phyloP scores from a whole-genome alignment of 2,329 filamentous ascomycete genomes.

The Fusarium tanahbumbuense region DNA sequence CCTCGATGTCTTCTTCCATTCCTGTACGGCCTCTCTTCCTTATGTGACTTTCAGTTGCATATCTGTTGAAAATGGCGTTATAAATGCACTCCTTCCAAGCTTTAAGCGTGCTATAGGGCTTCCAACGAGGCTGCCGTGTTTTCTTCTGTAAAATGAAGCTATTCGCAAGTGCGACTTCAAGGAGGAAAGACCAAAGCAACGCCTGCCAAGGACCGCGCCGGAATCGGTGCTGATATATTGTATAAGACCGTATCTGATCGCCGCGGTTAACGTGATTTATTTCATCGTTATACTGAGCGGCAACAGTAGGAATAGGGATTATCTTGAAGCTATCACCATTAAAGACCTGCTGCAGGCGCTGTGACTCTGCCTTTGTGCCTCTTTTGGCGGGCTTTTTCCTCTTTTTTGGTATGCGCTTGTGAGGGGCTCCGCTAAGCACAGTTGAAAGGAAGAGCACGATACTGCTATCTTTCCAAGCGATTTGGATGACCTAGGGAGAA shows the following conservation, averaged over 20 bases:
- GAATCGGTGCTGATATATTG: not conserved
- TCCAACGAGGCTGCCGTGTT: not conserved
- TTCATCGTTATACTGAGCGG: not conserved
- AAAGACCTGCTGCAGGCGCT: not conserved
- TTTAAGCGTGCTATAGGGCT: not conserved
- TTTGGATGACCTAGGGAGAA: constrained; percentile 16
- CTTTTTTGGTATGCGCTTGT: not conserved
- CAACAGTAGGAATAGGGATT: not conserved
- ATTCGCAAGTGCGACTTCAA: constrained; percentile 22
- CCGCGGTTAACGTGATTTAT: constrained; percentile 1
- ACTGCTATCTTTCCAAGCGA: constrained; percentile 33
- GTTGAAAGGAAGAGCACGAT: constrained; percentile 26
- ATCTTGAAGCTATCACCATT: too few relatives aligned
- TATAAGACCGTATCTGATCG: not conserved
- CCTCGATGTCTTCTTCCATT: not conserved
- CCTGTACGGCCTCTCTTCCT: not conserved
- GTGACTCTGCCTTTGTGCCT: not conserved
- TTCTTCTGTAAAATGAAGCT: constrained; percentile 11
- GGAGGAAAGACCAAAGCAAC: constrained; percentile 27
- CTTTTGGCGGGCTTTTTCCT: not conserved
- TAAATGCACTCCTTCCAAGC: constrained; percentile 9
- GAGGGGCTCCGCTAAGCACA: not conserved
- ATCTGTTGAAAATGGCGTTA: constrained; percentile 14
- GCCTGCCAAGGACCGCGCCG: not conserved
- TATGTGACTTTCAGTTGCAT: not conserved